These are phyloP conservation scores for Trichoderma arundinaceum DNA, from an alignment of 2,329 filamentous ascomycete genomes.

Conservation along the genomic window DNA sequence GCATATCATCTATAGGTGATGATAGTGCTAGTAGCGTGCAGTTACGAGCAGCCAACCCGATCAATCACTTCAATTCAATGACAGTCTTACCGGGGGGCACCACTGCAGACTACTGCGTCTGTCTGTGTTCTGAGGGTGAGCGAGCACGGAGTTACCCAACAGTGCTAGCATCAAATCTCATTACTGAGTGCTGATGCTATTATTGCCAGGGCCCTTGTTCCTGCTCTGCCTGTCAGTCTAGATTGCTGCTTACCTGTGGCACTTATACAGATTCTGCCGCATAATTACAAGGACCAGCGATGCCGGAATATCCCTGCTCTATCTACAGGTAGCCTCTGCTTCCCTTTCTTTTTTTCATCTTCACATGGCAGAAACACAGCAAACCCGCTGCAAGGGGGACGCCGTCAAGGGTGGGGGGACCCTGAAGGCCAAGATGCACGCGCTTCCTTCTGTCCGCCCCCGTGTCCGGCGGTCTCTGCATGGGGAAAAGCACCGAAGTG, in stretches of 20 bases:
- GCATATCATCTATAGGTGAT: too few relatives aligned
- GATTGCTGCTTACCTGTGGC: neutral
- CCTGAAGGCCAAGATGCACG: neutral
- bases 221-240: neutral
- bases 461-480: too few relatives aligned
- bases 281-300: neutral
- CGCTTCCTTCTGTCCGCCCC: constrained; percentile 14
- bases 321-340: too few relatives aligned
- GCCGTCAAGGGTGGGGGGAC: neutral
- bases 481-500: too few relatives aligned
- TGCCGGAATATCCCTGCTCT: neutral
- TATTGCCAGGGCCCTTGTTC: neutral
- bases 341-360: neutral
- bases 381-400: neutral
- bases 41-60: too few relatives aligned
- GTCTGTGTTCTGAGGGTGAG: too few relatives aligned
- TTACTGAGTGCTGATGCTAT: neutral
- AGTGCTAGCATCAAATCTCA: too few relatives aligned
- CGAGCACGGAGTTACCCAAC: too few relatives aligned
- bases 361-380: neutral
- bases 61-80: too few relatives aligned
- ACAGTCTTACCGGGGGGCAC: too few relatives aligned
- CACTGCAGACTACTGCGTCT: too few relatives aligned
- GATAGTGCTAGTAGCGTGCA: too few relatives aligned
- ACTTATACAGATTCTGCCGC: neutral